Evolutionary conservation across 495 filamentous ascomycete genomes (phyloP).

Genomic region (Neurospora sp.): DNA sequence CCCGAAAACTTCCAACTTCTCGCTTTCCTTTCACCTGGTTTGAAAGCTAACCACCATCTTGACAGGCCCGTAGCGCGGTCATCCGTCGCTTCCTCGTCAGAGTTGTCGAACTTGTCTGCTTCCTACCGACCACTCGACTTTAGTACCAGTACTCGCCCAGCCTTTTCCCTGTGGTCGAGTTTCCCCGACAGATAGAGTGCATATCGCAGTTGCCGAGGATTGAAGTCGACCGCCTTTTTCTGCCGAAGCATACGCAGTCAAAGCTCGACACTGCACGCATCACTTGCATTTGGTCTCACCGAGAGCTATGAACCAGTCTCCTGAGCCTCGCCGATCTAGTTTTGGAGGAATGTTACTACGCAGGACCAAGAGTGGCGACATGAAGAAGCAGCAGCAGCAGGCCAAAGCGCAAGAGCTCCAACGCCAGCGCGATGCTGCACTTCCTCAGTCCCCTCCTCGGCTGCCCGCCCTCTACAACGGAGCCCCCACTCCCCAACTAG

Average conservation of each 20-base stretch:
- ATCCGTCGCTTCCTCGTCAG: background rate
- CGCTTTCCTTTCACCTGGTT: background rate
- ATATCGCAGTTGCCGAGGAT: background rate
- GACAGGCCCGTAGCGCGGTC: background rate
- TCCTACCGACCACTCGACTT: background rate
- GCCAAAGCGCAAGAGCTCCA: constrained; percentile 54
- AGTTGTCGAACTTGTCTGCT: background rate
- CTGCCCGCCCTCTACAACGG: constrained; percentile 66
- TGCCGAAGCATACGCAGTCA: background rate
- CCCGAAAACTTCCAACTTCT: background rate
- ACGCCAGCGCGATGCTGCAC: constrained; percentile 54
- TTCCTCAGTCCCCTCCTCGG: constrained; percentile 63
- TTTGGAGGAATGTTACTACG: constrained; percentile 57
- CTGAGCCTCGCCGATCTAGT: constrained; percentile 42
- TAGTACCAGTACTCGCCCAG: background rate
- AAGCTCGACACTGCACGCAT: background rate
- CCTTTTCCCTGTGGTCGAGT: background rate
- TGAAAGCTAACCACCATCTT: background rate
- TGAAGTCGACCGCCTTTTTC: background rate
- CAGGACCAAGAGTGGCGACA: constrained; percentile 70
- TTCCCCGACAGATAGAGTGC: background rate
- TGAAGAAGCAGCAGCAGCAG: constrained; percentile 57
- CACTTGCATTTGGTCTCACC: background rate
- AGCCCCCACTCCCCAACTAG: constrained; percentile 48
- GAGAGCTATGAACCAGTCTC: constrained; percentile 32